Evolutionary conservation across 2,329 filamentous ascomycete genomes (phyloP), one percentile per base, ranked within the genome.

Genomic region (Penicillium sp.): DNA sequence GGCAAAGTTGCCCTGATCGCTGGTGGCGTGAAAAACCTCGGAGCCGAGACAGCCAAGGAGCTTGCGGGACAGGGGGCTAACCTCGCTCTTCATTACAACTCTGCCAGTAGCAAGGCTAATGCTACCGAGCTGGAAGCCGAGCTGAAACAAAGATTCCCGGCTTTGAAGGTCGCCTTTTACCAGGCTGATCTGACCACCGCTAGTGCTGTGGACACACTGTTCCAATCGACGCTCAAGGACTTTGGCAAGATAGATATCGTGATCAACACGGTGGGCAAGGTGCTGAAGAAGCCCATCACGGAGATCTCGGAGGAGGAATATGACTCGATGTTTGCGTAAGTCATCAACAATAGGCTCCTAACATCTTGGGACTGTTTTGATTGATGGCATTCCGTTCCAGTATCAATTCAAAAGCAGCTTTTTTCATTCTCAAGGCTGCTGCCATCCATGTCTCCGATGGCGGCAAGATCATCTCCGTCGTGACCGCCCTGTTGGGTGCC

Each of bases 311-410:
- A 29, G 27, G 78, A 82, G 53, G 24, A 26, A 2, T 80, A 80
- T 60, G 79, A 81, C 60, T 64, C 70, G 3, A 79, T 80, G 75
- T 81, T 80, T 71, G 77, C 73, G 73, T 77, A 68, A 49, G 75
- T 71, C 14, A 47, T 9, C 19, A 37, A 10, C 21, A 19, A 13
- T 31, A 13, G 29, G 11, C 13, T 8, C 8, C 13, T 14, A 3
- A 4, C 1, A 11, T 31, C 19, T 39, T 39, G 19, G 21, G 19
- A 3, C 9, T 13, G 3, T 5, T 31, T 31, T 39, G 29, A 39
- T 19, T 37, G 22, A 39, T 7, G 24, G 24, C 24, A 26, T 7
- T 26, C 11, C 11, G 14, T 19, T 27, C 6, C 41, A 77, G 75
- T 11, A 71, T 80, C 67, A 80, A 81, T 66, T 79, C 77, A 60